Evolutionary conservation across 164 flowering plant species (phyloP), one percentile per base, ranked within the genome.

Genomic region (Saururus chinensis): DNA sequence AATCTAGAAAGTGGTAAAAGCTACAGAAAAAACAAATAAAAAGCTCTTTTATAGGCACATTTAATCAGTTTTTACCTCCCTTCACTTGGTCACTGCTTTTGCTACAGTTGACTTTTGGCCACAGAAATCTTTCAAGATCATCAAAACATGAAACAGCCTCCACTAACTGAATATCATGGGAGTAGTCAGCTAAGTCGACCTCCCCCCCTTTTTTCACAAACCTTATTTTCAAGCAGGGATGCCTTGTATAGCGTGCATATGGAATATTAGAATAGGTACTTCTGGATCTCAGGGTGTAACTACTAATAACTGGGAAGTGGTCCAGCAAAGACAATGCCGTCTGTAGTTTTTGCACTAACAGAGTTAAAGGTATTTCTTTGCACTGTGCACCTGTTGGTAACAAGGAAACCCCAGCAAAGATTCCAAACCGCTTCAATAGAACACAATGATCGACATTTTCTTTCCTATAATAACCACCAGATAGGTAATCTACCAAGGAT

Each of bases 281-380:
- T 61, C 78, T 84, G 17, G 67, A 68, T 71, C 76, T 83, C 62
- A 69, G 68, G 22, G 59, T 52, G 70, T 76, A 70, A 64, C 72
- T 75, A 63, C 74, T 60, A 63, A 87, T 67, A 71, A 91, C 86
- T 45, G 97, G 93, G 59, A 91, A 82, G 59, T 68, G 75, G 57
- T 91, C 99, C 70, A 87, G 66, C 26, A 95, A 77, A 37, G 92
- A 82, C 41, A 95, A 66, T 48, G 91, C 88, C 68, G 65, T 74
- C 60, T 82, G 91, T 51, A 95, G 66, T 74, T 84, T 91, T 52
- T 59, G 76, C 60, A 82, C 60, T 22, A 95, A 59, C 17, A 62
- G 61, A 41, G 73, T 64, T 22, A 88, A 59, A 48, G 82, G 79
- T 51, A 66, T 66, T 60, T 78, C 77, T 59, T 69, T 70, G 49